Evolutionary conservation across 106 monocot genomes (phyloP).

Genomic region (Narthecium ossifragum): DNA sequence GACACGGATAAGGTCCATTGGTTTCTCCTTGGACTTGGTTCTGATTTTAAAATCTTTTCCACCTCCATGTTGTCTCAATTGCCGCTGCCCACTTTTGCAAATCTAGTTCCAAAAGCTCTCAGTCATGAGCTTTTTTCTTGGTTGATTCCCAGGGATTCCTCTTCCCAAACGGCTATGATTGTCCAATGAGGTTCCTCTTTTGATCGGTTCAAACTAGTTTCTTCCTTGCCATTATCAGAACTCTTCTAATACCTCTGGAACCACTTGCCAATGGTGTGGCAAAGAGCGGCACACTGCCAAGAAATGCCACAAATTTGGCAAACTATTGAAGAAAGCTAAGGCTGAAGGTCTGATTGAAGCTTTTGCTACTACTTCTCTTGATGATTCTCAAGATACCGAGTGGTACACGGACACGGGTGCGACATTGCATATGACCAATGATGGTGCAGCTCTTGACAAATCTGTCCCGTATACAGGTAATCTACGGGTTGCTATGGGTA

Average conservation of each 20-base stretch:
- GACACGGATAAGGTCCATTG: conserved; percentile 8
- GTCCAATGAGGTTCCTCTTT: background rate
- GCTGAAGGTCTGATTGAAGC: conserved; percentile 3
- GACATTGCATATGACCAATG: conserved; percentile 2
- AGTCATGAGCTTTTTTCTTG: conserved; percentile 7
- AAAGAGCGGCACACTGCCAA: conserved; percentile 5
- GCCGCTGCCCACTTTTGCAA: conserved; percentile 1
- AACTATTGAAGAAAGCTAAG: conserved; percentile 9
- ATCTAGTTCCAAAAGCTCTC: conserved; percentile 4
- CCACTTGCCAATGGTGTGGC: conserved; percentile 4
- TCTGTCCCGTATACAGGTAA: background rate
- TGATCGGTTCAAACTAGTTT: background rate
- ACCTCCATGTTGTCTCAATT: conserved; percentile 3
- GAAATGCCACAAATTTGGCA: conserved; percentile 1
- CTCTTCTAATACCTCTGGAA: background rate
- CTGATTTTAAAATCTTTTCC: background rate
- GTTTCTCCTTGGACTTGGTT: conserved; percentile 6
- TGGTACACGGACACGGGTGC: background rate
- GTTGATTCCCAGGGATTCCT: background rate
- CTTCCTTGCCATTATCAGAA: background rate
- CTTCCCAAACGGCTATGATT: background rate
- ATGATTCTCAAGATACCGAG: background rate
- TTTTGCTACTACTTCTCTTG: conserved; percentile 2
- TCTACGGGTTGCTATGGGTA: conserved; percentile 1
- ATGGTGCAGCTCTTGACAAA: background rate